Evolutionary conservation across 768 basidiomycete species (phyloP), one percentile per base, ranked within the genome.

Genomic region (Ramaria rubella): DNA sequence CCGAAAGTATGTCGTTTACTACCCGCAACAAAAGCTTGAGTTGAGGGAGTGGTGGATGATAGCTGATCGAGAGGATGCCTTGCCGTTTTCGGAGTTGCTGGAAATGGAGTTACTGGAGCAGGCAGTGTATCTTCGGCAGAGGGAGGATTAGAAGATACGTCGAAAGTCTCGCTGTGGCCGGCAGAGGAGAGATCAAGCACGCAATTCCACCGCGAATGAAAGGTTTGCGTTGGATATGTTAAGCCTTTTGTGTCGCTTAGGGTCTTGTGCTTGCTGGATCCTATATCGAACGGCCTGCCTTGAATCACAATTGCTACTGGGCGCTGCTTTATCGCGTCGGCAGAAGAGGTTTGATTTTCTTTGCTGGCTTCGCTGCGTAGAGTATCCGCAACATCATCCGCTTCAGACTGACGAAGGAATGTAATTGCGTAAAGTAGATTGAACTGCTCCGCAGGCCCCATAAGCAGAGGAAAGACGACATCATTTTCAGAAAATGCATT

Each of bases 381-480:
- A 17, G 55, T 36, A 33, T 56, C 55, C 26, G 55, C 55, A 36
- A 56, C 44, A 42, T 61, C 60, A 38, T 61, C 54, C 26, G 30
- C 80, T 60, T 83, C 78, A 4, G 85, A 81, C 7, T 83, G 77
- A 23, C 77, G 78, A 61, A 89, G 73, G 66, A 94, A 90, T 11
- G 85, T 82, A n/a, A 96, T 90, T 1, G 87, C 86, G 61, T 94
- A 94, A 15, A 96, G 78, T 26, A 96, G 75, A 65, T 94, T 95
- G 64, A 83, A 89, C 69, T 95, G 93, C 36, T 91, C 90, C 64
- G 78, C 73, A 1, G 85, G 75, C 1, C 79, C 77, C n/a, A 95
- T 76, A 11, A 65, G 75, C 19, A 94, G 73, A 8, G 92, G 94
- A 66, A 94, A 94, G 4, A 81, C 62, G 8, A 59, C 55, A 29